Base-by-base conservation (phyloP, 1,284 basidiomycete species). In the Tylopilus orsonianus region DNA sequence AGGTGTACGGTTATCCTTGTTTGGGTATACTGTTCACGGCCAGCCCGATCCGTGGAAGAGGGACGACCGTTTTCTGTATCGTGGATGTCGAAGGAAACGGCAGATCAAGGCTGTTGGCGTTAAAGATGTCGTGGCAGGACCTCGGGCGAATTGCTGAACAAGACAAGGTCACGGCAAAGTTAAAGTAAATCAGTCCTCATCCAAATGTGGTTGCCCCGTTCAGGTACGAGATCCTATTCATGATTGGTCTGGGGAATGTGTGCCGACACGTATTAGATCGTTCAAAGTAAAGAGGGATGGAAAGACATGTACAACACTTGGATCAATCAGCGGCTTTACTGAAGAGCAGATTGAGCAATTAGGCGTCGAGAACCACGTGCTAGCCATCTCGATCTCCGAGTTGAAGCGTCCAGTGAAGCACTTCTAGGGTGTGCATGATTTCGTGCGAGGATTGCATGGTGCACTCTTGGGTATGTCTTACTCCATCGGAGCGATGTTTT, bases 351-450 rank as follows among this genome's bases (percentile, higher is more conserved):
- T 50, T 2, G n/a, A 2, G 2, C 6, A 13, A 0, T 7, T 44
- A 19, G 13, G 2, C 5, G 20, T 50, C 1, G 47, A 52, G 9
- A 49, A 52, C 12, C 47, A 39, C 1, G 18, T 44, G 13, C 16
- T 55, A 8, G 41, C 6, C 0, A 7, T 51, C 1, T 32, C 16
- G 2, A 2, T 29, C 10, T 41, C 44, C 1, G 38, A 51, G 16
- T 4, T 54, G 16, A 56, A 46, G 26, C 55, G 48, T 0, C 55
- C 50, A 0, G 51, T 55, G 12, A 45, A 44, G 22, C 49, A 46
- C 10, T 53, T 55, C 18, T 55, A 48, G 53, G 44, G 53, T 2
- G 33, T 53, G 12, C 48, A 55, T 20, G 53, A 55, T 16, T 55
- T 55, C 13, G 41, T 55, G 9, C 37, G 33, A 27, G 47, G 55